A percentile compares a stretch with the other conserved stretches of the same genome.
phyloP scores from a whole-genome alignment of 371 early-diverging fungal genomes.

The Rhizopus sp. region DNA sequence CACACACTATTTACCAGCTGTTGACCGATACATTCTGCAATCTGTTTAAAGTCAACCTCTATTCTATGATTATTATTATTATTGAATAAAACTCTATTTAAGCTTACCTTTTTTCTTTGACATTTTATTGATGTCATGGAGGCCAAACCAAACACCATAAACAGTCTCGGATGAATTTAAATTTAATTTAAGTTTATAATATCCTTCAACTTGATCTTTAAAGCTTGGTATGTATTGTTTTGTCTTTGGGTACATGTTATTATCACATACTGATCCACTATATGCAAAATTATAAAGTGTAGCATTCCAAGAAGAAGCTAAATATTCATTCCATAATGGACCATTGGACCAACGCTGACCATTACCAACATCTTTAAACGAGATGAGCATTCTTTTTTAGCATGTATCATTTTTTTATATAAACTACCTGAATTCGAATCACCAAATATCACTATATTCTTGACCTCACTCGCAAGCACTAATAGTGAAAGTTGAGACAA shows the following conservation, averaged over 20 bases:
- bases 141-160: slow-evolving; percentile 51
- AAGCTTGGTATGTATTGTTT: slow-evolving; percentile 36
- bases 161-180: slow-evolving; percentile 43
- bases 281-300: slow-evolving; percentile 44
- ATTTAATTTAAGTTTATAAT: slow-evolving; percentile 32
- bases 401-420: neutral
- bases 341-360: slow-evolving; percentile 42
- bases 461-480: slow-evolving; percentile 8
- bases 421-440: slow-evolving; percentile 50
- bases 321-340: slow-evolving; percentile 48
- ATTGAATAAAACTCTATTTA: neutral
- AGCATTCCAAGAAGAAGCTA: slow-evolving; percentile 47
- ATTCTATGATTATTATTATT: neutral
- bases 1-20: slow-evolving; percentile 28
- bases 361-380: slow-evolving; percentile 36
- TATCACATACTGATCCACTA: slow-evolving; percentile 48
- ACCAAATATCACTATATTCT: slow-evolving; percentile 49
- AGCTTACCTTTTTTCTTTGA: slow-evolving; percentile 17
- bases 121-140: slow-evolving; percentile 33
- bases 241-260: slow-evolving; percentile 23
- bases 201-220: slow-evolving; percentile 46
- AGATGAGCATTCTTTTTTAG: neutral
- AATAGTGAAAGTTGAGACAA: neutral
- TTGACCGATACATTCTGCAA: slow-evolving; percentile 34
- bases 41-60: slow-evolving; percentile 23